Percentiles rank a stretch among this genome's conserved stretches.
Evolutionary conservation across 805 yeast species (phyloP).

Genomic region (Kuraishia cidri): DNA sequence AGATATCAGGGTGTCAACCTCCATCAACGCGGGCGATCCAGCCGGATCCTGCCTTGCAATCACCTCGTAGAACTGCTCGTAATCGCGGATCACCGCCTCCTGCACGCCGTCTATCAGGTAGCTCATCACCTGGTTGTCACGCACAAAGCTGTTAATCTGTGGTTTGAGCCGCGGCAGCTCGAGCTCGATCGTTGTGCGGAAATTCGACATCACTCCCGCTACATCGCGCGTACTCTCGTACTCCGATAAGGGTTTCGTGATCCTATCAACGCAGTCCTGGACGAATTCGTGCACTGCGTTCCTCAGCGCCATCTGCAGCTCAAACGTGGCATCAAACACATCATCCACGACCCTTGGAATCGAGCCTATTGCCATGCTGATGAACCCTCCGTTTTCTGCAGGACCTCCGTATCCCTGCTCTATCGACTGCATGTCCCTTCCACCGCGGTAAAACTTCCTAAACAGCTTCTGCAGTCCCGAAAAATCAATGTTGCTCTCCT

Average conservation of each 20-base stretch:
- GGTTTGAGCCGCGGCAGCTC: conserved; percentile 48
- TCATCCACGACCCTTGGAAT: conserved; percentile 76
- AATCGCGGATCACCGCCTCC: conserved; percentile 48
- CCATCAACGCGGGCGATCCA: conserved; percentile 52
- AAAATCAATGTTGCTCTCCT: conserved; percentile 73
- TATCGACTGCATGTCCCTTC: conserved; percentile 9
- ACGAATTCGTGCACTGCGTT: conserved; percentile 64
- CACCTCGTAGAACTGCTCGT: conserved; percentile 39
- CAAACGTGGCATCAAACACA: conserved; percentile 69
- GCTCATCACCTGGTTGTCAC: conserved; percentile 41
- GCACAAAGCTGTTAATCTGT: conserved; percentile 44
- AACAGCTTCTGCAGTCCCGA: conserved; percentile 55
- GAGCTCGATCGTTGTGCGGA: conserved; percentile 40
- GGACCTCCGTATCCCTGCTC: conserved; percentile 12
- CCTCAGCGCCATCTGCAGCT: conserved; percentile 66
- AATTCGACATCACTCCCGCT: conserved; percentile 14
- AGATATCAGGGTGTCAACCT: conserved; percentile 47
- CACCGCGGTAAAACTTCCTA: conserved; percentile 19
- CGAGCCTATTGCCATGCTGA: conserved; percentile 33
- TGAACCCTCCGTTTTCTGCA: conserved; percentile 6
- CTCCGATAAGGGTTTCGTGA: conserved; percentile 35
- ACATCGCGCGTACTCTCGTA: conserved; percentile 8
- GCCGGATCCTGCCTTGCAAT: conserved; percentile 19
- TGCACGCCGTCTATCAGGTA: conserved; percentile 58
- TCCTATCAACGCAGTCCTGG: conserved; percentile 38